Percentiles rank a stretch among this genome's conserved stretches.
Conservation (phyloP, 306 rosid species). For the Oxytropis ochrocephala region DNA sequence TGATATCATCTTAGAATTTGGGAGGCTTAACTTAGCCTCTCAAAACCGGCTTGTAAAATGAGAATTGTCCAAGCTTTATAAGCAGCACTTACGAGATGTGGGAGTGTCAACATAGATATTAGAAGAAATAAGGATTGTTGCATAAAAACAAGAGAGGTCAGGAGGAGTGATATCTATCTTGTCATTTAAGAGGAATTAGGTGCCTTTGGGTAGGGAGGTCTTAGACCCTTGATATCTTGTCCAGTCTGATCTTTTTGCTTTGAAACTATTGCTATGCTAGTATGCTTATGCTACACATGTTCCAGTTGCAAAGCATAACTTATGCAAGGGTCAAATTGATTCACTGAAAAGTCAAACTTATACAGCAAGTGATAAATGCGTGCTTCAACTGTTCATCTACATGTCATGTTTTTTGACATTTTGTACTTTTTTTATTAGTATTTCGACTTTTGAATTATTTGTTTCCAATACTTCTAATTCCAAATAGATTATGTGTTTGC, state of each 20-base stretch:
- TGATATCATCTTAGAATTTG: no score
- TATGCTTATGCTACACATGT: not conserved
- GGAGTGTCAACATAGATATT: no score
- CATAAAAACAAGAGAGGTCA: no score
- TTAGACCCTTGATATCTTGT: not conserved
- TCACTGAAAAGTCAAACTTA: not conserved
- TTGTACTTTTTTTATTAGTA: not conserved
- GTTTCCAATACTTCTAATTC: conserved; percentile 6
- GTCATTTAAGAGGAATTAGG: no score
- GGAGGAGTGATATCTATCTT: no score
- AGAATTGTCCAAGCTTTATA: no score
- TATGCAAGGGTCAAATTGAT: not conserved
- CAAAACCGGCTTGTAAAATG: no score
- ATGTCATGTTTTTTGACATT: not conserved
- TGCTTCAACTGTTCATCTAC: conserved; percentile 4
- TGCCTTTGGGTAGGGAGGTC: no score
- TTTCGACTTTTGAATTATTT: conserved; percentile 16
- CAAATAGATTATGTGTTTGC: conserved; percentile 17
- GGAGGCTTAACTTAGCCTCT: no score
- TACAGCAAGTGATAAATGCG: not conserved
- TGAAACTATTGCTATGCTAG: conserved; percentile 6
- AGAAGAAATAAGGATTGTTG: no score
- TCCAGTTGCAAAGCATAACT: not conserved
- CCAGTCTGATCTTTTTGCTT: not conserved
- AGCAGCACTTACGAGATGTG: no score